Evolutionary conservation across 768 basidiomycete species (phyloP).

Genomic region (Steccherinum ochraceum): DNA sequence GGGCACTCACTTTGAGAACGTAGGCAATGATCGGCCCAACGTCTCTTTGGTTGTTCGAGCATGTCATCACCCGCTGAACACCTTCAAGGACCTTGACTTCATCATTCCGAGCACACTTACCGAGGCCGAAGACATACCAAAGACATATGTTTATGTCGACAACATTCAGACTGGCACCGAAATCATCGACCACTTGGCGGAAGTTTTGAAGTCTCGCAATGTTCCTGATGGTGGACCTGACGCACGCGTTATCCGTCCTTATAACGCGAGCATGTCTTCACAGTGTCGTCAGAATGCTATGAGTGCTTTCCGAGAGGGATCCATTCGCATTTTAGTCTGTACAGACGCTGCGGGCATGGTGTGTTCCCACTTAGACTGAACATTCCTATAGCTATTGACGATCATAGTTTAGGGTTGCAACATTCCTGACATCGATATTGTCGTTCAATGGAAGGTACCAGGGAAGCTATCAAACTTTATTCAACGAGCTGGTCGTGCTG

Average conservation of each 20-base stretch:
- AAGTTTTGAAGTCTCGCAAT: conserved; percentile 6
- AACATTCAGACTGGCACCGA: conserved; percentile 18
- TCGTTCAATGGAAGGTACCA: conserved; percentile 19
- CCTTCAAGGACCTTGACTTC: conserved; percentile 29
- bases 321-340: conserved; percentile 25
- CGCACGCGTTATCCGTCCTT: conserved; percentile 21
- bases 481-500: conserved; percentile 16
- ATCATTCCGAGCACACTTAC: conserved; percentile 14
- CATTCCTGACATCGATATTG: conserved; percentile 14
- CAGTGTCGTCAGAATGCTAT: conserved; percentile 21
- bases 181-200: conserved; percentile 21
- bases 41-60: conserved; percentile 29
- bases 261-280: conserved; percentile 18
- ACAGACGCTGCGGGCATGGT: conserved; percentile 34
- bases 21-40: conserved; percentile 29
- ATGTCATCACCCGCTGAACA: conserved; percentile 27
- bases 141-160: conserved; percentile 27
- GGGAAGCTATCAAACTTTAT: conserved; percentile 13
- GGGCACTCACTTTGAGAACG: conserved; percentile 14
- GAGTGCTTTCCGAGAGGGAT: conserved; percentile 19
- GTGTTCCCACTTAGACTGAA: too few relatives aligned
- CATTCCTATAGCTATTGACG: too few relatives aligned
- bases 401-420: conserved; percentile 12
- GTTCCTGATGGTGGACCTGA: not conserved
- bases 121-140: conserved; percentile 15